Conservation (phyloP, 1,139 yeast genomes). For the Pneumocystis canis region DNA sequence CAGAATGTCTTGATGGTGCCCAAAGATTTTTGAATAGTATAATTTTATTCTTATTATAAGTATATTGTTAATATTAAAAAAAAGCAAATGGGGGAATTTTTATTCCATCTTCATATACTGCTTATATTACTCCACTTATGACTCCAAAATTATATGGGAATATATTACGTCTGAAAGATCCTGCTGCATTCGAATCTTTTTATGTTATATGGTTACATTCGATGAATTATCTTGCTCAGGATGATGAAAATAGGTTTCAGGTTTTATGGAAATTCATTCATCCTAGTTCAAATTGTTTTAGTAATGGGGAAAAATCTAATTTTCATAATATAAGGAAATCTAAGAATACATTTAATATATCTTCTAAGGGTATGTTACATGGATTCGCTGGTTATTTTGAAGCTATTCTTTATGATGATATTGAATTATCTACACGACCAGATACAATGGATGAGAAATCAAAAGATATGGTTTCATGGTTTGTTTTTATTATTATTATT, state of each 20-base stretch:
- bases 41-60: neutral
- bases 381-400: slow-evolving; percentile 65
- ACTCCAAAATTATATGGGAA: slow-evolving; percentile 35
- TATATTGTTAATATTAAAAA: neutral
- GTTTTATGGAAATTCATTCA: slow-evolving; percentile 41
- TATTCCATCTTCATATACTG: slow-evolving; percentile 53
- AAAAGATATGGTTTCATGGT: slow-evolving; percentile 48
- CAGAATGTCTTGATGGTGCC: slow-evolving; percentile 47
- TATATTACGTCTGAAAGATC: slow-evolving; percentile 18
- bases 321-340: slow-evolving; percentile 23
- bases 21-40: slow-evolving; percentile 21
- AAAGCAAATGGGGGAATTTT: slow-evolving; percentile 26
- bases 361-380: slow-evolving; percentile 41
- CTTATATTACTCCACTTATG: slow-evolving; percentile 52
- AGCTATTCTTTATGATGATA: slow-evolving; percentile 47
- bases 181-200: slow-evolving; percentile 33
- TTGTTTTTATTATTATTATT: neutral
- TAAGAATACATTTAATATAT: slow-evolving; percentile 27
- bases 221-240: slow-evolving; percentile 31
- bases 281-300: slow-evolving; percentile 23
- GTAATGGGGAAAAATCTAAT: slow-evolving; percentile 11
- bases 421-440: slow-evolving; percentile 43
- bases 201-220: slow-evolving; percentile 48
- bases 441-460: slow-evolving; percentile 32
- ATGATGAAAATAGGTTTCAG: slow-evolving; percentile 22